Conservation (phyloP, 2,329 filamentous ascomycete species). For the Cryphonectria parasitica region DNA sequence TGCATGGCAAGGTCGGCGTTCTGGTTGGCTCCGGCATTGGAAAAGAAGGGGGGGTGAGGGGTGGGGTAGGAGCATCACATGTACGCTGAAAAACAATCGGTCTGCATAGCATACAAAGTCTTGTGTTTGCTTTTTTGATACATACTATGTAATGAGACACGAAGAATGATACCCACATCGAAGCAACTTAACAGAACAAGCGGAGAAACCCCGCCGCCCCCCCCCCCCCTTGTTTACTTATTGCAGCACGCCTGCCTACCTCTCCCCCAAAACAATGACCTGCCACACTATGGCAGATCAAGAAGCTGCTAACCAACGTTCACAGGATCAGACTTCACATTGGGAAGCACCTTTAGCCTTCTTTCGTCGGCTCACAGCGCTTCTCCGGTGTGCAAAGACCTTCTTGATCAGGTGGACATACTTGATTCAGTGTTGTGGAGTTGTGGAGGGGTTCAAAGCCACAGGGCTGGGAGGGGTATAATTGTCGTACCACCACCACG, state of each 20-base stretch:
- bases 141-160: background rate
- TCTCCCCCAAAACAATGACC: background rate
- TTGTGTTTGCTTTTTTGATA: background rate
- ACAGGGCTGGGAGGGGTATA: background rate
- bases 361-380: background rate
- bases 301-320: background rate
- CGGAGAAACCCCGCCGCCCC: too few species aligned
- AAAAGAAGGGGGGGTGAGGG: too few species aligned
- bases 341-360: background rate
- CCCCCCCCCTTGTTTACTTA: too few species aligned
- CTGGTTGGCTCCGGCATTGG: background rate
- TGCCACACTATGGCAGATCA: background rate
- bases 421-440: background rate
- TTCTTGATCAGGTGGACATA: background rate
- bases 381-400: background rate
- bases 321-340: background rate
- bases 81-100: background rate
- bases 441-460: background rate
- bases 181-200: background rate
- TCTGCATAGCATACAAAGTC: background rate
- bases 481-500: background rate
- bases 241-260: background rate
- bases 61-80: background rate
- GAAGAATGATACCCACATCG: background rate
- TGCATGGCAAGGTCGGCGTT: background rate